Conservation (phyloP, 176 grass and related monocot genomes). For the Musa acuminata region DNA sequence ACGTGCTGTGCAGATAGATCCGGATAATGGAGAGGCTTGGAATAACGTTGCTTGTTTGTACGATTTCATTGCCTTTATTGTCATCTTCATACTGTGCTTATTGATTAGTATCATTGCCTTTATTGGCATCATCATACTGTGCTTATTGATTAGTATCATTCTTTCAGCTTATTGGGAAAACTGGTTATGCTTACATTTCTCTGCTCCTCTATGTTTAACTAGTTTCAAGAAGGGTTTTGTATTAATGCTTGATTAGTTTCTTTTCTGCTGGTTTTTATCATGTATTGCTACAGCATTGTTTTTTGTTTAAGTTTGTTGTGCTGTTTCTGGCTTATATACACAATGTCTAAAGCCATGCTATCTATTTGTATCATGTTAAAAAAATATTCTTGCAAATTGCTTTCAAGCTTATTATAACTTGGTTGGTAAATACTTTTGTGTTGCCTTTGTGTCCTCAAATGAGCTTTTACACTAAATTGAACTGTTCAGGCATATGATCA, state of each 20-base stretch:
- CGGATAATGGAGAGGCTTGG: slow-evolving; percentile 98
- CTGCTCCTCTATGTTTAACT: background rate
- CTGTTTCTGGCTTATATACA: background rate
- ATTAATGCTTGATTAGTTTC: background rate
- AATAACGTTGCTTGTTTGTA: slow-evolving; percentile 96
- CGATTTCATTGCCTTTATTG: slow-evolving; percentile 1
- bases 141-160: slow-evolving; percentile 1
- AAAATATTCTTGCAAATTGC: background rate
- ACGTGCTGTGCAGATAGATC: slow-evolving; percentile 88
- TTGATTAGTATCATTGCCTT: background rate
- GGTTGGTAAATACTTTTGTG: background rate
- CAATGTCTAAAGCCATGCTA: background rate
- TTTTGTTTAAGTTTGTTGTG: background rate
- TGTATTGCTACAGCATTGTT: background rate
- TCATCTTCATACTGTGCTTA: slow-evolving; percentile 1
- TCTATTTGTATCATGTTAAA: background rate
- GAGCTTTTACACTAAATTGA: background rate
- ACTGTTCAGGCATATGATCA: slow-evolving; percentile 70
- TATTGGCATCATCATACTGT: background rate
- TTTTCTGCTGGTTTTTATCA: background rate
- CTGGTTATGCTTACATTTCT: background rate
- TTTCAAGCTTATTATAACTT: background rate
- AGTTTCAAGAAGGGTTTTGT: background rate
- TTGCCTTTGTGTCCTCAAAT: background rate
- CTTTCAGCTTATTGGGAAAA: slow-evolving; percentile 7